Evolutionary conservation across 805 yeast species (phyloP), one percentile per base, ranked within the genome.

Genomic region (Saccharomycopsis fibuligera): DNA sequence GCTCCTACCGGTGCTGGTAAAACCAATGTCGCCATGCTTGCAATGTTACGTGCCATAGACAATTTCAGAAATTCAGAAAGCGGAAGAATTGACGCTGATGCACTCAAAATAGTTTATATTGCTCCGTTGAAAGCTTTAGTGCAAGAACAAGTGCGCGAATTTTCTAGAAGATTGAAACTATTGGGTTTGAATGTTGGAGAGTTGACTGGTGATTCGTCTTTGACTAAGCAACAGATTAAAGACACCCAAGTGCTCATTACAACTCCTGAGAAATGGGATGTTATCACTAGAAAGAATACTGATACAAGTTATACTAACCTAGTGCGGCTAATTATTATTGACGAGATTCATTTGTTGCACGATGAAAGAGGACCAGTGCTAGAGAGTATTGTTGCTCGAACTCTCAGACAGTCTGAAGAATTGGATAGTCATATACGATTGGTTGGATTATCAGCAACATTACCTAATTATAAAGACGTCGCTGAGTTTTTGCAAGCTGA

Each of bases 1-100:
- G 98, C 99, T 1, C 99, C 99, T 5, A 91, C 99, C 0, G 99
- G 99, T 68, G 96, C 96, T 2, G 99, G 99, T 68, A 91, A 91
- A 62, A 91, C 99, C 21, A 93, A 93, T 62, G 96, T 93, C 25
- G 99, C 99, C 0, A 78, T 93, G 81, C 65, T 93, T 41, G 71
- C 96, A 0, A 73, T 86, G 3, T 68, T 90, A n/a, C 67, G 83
- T 43, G 69, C 84, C 0, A 61, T 90, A 19, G 67, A 76, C 0
- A 73, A 81, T 42, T 76, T 66, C 60, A 68, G 83, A 58, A 66
- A 72, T 41, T 59, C 59, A 3, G 59, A 57, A 1, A 67, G 72
- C 25, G 83, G 82, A 0, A 65, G 69, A n/a, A 62, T 87, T 9
- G 68, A 72, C 22, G 56, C 80, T 22, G 66, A 75, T 22, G 71